A percentile compares a stretch with the other conserved stretches of the same genome.
Conservation (phyloP, 2,329 filamentous ascomycete genomes). For the Rasamsonia emersonii region DNA sequence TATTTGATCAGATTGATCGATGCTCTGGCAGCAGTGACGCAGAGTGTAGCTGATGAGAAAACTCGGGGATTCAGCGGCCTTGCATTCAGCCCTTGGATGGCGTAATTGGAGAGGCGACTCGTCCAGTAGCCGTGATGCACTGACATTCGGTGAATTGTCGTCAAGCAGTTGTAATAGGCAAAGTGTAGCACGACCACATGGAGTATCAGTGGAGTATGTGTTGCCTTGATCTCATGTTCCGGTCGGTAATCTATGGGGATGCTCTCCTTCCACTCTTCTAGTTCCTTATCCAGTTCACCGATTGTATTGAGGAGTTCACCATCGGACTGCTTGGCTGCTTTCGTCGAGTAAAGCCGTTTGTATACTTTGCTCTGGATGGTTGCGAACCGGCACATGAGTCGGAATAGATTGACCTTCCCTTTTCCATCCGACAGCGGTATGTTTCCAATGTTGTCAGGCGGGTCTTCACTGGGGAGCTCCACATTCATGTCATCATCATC, state of each 20-base stretch:
- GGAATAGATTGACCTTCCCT: constrained; percentile 89
- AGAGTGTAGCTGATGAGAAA: constrained; percentile 86
- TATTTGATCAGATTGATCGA: constrained; percentile 94
- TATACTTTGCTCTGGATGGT: constrained; percentile 92
- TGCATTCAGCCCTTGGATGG: constrained; percentile 87
- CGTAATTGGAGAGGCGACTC: constrained; percentile 85
- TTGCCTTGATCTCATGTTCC: constrained; percentile 89
- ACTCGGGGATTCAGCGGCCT: constrained; percentile 85
- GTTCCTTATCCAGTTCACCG: constrained; percentile 77
- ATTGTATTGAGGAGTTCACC: constrained; percentile 93
- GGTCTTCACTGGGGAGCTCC: constrained; percentile 83
- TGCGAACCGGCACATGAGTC: constrained; percentile 83
- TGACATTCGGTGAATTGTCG: constrained; percentile 97
- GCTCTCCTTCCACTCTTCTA: constrained; percentile 93
- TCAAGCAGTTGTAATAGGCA: constrained; percentile 94
- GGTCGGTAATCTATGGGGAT: constrained; percentile 96
- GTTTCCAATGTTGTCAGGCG: constrained; percentile 86
- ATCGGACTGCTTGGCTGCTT: constrained; percentile 82
- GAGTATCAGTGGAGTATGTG: constrained; percentile 84
- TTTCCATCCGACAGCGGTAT: constrained; percentile 83
- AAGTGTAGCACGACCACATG: constrained; percentile 94
- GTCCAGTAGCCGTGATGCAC: constrained; percentile 98
- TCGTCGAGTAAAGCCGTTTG: constrained; percentile 84
- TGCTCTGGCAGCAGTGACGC: constrained; percentile 83
- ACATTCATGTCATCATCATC: constrained; percentile 89